Conservation (phyloP, 1,139 yeast species). For the Spencermartinsiella ligniputridi region DNA sequence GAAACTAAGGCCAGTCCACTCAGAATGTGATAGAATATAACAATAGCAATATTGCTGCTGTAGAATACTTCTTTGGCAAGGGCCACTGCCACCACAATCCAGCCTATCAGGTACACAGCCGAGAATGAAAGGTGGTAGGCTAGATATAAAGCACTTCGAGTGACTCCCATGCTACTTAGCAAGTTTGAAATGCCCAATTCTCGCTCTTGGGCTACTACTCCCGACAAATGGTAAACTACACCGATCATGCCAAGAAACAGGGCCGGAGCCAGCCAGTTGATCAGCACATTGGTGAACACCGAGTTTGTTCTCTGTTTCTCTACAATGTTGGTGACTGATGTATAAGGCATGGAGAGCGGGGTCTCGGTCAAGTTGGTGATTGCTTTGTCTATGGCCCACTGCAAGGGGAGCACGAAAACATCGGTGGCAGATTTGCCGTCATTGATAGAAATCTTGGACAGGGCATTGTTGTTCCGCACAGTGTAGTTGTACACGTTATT, state of each 20-base stretch:
- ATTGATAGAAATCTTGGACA: slow-evolving; percentile 24
- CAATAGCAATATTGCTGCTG: slow-evolving; percentile 28
- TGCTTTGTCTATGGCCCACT: slow-evolving; percentile 37
- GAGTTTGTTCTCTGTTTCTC: slow-evolving; percentile 23
- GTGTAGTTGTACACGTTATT: slow-evolving; percentile 33
- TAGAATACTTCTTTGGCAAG: slow-evolving; percentile 24
- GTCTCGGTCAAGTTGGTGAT: slow-evolving; percentile 26
- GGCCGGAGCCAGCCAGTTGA: slow-evolving; percentile 35
- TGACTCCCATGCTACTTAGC: slow-evolving; percentile 33
- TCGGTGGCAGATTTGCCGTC: slow-evolving; percentile 29
- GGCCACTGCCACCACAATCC: slow-evolving; percentile 32
- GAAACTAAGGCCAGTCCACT: slow-evolving; percentile 33
- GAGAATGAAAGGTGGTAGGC: slow-evolving; percentile 31
- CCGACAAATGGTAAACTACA: slow-evolving; percentile 35
- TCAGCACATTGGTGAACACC: slow-evolving; percentile 28
- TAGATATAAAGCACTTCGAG: slow-evolving; percentile 24
- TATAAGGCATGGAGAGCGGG: slow-evolving; percentile 32
- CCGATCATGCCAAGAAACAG: slow-evolving; percentile 35
- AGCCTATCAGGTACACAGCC: slow-evolving; percentile 30
- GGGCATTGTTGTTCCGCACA: slow-evolving; percentile 34
- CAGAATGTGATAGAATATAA: slow-evolving; percentile 33
- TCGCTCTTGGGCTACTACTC: slow-evolving; percentile 33
- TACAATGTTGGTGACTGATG: slow-evolving; percentile 27
- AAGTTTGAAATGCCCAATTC: slow-evolving; percentile 33
- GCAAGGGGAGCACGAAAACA: slow-evolving; percentile 31